Percentiles rank a stretch among this genome's conserved stretches.
These are phyloP conservation scores for Taxillus chinensis DNA, from an alignment of 164 flowering plant genomes.

Conservation along the genomic window DNA sequence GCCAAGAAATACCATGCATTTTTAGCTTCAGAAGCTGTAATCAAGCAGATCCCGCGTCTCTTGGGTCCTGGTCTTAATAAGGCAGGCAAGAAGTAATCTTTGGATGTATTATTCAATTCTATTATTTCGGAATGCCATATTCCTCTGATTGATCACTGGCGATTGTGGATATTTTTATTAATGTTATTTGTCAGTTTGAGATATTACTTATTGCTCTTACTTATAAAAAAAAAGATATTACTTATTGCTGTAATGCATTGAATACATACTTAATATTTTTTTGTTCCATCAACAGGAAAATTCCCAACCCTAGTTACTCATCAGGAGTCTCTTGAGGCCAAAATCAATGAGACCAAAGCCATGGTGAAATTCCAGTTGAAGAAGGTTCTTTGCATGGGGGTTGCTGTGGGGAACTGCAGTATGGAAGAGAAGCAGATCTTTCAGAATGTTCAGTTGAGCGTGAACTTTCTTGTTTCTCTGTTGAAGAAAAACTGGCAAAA, in stretches of 20 bases:
- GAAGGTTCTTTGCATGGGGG: constrained; percentile 39
- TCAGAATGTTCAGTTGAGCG: constrained; percentile 27
- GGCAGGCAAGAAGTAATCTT: constrained; percentile 11
- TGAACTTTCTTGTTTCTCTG: constrained; percentile 27
- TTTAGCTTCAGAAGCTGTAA: constrained; percentile 22
- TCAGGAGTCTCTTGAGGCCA: constrained; percentile 27
- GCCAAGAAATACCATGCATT: constrained; percentile 26
- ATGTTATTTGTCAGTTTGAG: too few relatives aligned
- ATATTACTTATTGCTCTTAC: too few relatives aligned
- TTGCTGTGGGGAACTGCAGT: constrained; percentile 23
- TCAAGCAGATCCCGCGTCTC: constrained; percentile 28
- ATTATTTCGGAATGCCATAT: too few relatives aligned
- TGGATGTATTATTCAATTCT: too few relatives aligned
- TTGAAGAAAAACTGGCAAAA: constrained; percentile 35
- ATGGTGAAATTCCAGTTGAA: constrained; percentile 27
- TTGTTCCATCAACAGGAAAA: constrained; percentile 16
- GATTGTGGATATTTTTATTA: too few relatives aligned
- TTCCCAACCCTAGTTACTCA: constrained; percentile 28
- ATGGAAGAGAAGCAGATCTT: constrained; percentile 35
- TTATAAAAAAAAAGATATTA: too few relatives aligned
- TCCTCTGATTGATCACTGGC: too few relatives aligned
- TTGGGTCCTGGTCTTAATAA: constrained; percentile 27
- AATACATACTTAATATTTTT: neutral
- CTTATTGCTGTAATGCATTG: neutral
- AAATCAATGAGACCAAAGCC: constrained; percentile 27